Percentiles rank a stretch among this genome's conserved stretches.
phyloP scores from a whole-genome alignment of 2,329 filamentous ascomycete genomes.

The Elsinoe fawcettii region DNA sequence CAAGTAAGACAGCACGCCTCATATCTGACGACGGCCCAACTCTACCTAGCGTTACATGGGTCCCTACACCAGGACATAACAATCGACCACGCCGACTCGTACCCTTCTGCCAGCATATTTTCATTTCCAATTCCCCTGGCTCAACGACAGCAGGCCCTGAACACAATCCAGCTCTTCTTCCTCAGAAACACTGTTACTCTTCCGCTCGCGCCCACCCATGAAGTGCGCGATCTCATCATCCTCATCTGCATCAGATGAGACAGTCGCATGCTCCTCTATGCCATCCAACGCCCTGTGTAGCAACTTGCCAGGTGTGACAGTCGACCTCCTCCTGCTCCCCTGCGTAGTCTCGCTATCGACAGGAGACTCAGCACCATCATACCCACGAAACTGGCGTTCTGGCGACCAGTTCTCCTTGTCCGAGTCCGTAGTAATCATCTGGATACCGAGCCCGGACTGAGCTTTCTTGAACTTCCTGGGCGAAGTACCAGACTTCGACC shows the following conservation, averaged over 20 bases:
- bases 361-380: conserved; percentile 20
- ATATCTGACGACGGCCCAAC: background rate
- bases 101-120: background rate
- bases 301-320: conserved; percentile 18
- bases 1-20: background rate
- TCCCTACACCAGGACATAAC: background rate
- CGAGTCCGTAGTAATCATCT: conserved; percentile 59
- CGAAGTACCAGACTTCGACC: background rate
- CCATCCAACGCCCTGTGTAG: conserved; percentile 16
- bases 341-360: conserved; percentile 1
- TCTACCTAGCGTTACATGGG: background rate
- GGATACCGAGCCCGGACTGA: conserved; percentile 30
- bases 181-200: conserved; percentile 32
- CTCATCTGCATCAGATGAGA: conserved; percentile 35
- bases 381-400: conserved; percentile 32
- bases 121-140: conserved; percentile 77
- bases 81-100: background rate
- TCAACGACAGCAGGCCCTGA: conserved; percentile 78
- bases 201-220: conserved; percentile 49
- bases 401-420: conserved; percentile 92
- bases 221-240: conserved; percentile 64
- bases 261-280: conserved; percentile 4
- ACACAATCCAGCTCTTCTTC: conserved; percentile 74
- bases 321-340: background rate
- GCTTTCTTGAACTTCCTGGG: conserved; percentile 25